These are phyloP conservation scores for Sphagnum magellanicum DNA, from an alignment of 228 moss, liverwort and hornwort species.

Conservation along the genomic window DNA sequence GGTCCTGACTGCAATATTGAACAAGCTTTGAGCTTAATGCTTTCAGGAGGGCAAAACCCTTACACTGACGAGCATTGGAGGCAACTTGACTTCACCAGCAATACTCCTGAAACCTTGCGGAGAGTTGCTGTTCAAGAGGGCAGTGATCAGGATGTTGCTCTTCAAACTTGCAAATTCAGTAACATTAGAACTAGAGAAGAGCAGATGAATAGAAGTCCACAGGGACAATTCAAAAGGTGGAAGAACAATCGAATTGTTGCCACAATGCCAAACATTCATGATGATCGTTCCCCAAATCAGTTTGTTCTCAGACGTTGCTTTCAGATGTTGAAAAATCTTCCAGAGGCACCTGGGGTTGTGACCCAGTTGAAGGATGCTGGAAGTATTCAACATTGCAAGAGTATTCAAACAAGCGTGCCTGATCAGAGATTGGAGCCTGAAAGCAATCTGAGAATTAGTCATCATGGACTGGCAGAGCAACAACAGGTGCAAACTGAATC, in stretches of 20 bases:
- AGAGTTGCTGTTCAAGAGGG: too few relatives aligned
- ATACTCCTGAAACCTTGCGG: neutral
- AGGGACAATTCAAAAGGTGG: constrained; percentile 26
- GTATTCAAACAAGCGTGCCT: too few relatives aligned
- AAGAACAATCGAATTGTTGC: constrained; percentile 11
- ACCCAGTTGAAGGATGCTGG: too few relatives aligned
- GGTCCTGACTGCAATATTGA: constrained; percentile 9
- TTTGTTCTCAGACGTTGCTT: constrained; percentile 39
- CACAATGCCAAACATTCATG: neutral
- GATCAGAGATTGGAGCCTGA: too few relatives aligned
- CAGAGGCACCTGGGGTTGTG: neutral
- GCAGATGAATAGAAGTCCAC: neutral
- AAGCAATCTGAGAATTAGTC: too few relatives aligned
- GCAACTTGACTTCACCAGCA: neutral
- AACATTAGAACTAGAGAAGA: too few relatives aligned
- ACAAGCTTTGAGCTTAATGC: constrained; percentile 12
- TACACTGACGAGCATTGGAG: constrained; percentile 15
- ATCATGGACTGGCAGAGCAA: too few relatives aligned
- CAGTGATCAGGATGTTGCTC: too few relatives aligned
- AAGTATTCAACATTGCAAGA: too few relatives aligned
- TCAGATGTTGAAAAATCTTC: constrained; percentile 34
- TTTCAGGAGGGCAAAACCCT: constrained; percentile 5
- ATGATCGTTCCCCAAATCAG: constrained; percentile 11
- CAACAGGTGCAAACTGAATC: too few relatives aligned
- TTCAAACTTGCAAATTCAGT: too few relatives aligned